Evolutionary conservation across 805 yeast genomes (phyloP).

Genomic region (Candida parachauliodes): DNA sequence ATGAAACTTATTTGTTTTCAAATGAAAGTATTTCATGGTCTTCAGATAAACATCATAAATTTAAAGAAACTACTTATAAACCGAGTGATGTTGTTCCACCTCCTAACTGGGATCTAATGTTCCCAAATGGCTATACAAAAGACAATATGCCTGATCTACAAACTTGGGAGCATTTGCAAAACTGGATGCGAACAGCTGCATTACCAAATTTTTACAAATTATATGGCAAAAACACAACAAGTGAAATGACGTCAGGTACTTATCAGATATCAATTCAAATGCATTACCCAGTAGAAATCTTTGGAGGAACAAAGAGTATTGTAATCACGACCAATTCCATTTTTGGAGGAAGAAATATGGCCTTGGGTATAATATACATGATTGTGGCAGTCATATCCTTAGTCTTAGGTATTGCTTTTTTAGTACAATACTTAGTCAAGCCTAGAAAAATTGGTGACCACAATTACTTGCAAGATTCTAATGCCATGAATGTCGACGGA

Average conservation of each 20-base stretch:
- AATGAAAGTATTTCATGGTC: conserved; percentile 79
- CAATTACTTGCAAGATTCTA: conserved; percentile 42
- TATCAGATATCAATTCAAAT: conserved; percentile 65
- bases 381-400: conserved; percentile 78
- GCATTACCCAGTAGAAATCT: conserved; percentile 77
- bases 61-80: conserved; percentile 67
- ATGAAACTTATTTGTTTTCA: conserved; percentile 43
- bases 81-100: conserved; percentile 83
- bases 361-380: conserved; percentile 79
- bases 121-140: conserved; percentile 86
- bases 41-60: conserved; percentile 63
- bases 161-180: conserved; percentile 79
- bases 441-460: conserved; percentile 88
- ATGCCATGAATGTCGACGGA: conserved; percentile 5
- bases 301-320: conserved; percentile 85
- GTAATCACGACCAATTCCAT: conserved; percentile 78
- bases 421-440: conserved; percentile 74
- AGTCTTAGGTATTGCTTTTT: conserved; percentile 68
- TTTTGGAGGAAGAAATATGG: conserved; percentile 84
- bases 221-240: conserved; percentile 67
- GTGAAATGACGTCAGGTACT: conserved; percentile 56
- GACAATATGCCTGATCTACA: conserved; percentile 75
- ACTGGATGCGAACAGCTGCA: conserved; percentile 98
- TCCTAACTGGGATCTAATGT: conserved; percentile 78
- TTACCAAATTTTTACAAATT: conserved; percentile 84